phyloP scores from a whole-genome alignment of 805 yeast species.

The Spencermartinsiella europaea region DNA sequence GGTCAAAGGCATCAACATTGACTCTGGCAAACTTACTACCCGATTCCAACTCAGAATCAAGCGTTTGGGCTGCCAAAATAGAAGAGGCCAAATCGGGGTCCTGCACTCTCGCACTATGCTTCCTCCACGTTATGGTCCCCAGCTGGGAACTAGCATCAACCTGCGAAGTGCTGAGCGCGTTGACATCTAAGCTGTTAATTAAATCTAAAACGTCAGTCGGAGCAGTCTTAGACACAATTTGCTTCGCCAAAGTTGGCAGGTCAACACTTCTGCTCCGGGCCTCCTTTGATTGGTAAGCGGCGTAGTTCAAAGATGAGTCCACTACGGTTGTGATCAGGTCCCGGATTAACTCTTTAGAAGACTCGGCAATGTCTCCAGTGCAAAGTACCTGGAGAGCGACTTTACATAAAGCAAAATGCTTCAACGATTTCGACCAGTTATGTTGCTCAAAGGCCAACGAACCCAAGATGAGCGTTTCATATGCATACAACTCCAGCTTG shows the following conservation, averaged over 20 bases:
- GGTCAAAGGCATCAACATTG: slow-evolving; percentile 50
- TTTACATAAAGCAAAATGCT: slow-evolving; percentile 54
- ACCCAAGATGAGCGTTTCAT: slow-evolving; percentile 47
- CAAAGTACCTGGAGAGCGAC: slow-evolving; percentile 54
- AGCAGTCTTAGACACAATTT: slow-evolving; percentile 35
- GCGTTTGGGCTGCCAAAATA: slow-evolving; percentile 26
- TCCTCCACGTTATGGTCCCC: slow-evolving; percentile 51
- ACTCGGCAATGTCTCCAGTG: slow-evolving; percentile 23
- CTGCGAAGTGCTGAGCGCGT: slow-evolving; percentile 24
- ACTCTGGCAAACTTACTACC: slow-evolving; percentile 23
- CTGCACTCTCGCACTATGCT: slow-evolving; percentile 55
- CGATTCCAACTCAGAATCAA: slow-evolving; percentile 19
- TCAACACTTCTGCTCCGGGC: slow-evolving; percentile 42
- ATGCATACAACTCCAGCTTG: slow-evolving; percentile 22
- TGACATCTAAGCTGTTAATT: slow-evolving; percentile 32
- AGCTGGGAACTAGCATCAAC: slow-evolving; percentile 27
- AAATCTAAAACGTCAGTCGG: slow-evolving; percentile 34
- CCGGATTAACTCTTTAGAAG: slow-evolving; percentile 35
- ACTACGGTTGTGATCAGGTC: slow-evolving; percentile 55
- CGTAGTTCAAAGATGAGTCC: slow-evolving; percentile 61
- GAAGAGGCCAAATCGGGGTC: slow-evolving; percentile 66
- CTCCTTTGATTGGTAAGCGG: slow-evolving; percentile 40
- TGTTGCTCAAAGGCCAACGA: slow-evolving; percentile 46
- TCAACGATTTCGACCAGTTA: slow-evolving; percentile 51
- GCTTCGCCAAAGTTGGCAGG: slow-evolving; percentile 45